Conservation (phyloP, 1,139 yeast species). For the Yamadazyma triangularis region DNA sequence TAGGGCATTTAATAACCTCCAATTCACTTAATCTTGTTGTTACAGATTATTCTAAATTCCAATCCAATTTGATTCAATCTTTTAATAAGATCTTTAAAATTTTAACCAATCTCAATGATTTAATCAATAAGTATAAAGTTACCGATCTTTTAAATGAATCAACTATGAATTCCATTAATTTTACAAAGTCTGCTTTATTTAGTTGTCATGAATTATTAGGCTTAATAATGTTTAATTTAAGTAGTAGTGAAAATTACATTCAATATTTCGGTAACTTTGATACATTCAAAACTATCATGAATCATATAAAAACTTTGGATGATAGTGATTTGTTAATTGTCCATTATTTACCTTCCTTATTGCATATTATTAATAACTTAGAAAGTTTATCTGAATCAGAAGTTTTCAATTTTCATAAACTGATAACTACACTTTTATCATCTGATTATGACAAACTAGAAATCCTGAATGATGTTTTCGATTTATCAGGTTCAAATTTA, state of each 20-base stretch:
- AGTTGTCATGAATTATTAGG: conserved; percentile 71
- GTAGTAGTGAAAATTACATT: conserved; percentile 25
- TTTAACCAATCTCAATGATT: conserved; percentile 52
- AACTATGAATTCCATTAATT: conserved; percentile 52
- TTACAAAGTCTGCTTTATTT: conserved; percentile 58
- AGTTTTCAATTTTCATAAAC: conserved; percentile 26
- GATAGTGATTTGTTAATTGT: conserved; percentile 59
- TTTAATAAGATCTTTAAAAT: conserved; percentile 56
- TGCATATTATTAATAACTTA: conserved; percentile 37
- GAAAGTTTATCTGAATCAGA: conserved; percentile 15
- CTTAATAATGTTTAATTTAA: conserved; percentile 53
- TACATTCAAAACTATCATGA: conserved; percentile 33
- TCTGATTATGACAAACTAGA: conserved; percentile 20
- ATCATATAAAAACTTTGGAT: conserved; percentile 31
- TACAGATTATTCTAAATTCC: conserved; percentile 18
- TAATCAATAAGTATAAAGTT: conserved; percentile 60
- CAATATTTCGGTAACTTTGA: conserved; percentile 25
- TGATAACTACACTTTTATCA: conserved; percentile 15
- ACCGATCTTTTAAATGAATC: conserved; percentile 37
- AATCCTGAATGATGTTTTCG: conserved; percentile 27
- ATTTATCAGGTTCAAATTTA: conserved; percentile 47
- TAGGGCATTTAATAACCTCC: conserved; percentile 50
- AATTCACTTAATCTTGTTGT: conserved; percentile 23
- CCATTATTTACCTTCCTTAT: conserved; percentile 63
- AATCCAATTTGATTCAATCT: conserved; percentile 43